Conservation (phyloP, 495 filamentous ascomycete genomes). For the Tetracladium setigerum region DNA sequence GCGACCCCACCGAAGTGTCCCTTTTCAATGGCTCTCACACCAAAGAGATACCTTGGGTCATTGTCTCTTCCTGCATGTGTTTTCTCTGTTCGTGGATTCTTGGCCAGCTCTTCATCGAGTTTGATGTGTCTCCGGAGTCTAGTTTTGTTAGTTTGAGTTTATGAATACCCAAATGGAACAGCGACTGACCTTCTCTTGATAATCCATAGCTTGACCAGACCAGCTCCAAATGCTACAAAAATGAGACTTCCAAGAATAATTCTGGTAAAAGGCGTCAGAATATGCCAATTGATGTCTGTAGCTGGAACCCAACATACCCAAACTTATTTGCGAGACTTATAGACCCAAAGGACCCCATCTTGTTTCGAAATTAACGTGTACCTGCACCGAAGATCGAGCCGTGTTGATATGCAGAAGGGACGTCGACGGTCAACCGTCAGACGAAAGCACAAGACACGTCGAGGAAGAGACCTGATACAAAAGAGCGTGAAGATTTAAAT, state of each 20-base stretch:
- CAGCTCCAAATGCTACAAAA: slow-evolving; percentile 20
- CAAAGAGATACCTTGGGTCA: slow-evolving; percentile 39
- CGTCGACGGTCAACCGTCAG: too few species aligned
- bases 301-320: slow-evolving; percentile 8
- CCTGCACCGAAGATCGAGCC: too few species aligned
- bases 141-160: slow-evolving; percentile 12
- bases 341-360: slow-evolving; percentile 12
- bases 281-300: neutral
- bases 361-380: neutral
- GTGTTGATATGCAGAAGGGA: too few species aligned
- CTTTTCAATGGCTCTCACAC: slow-evolving; percentile 34
- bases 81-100: slow-evolving; percentile 25
- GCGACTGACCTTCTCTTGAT: slow-evolving; percentile 25
- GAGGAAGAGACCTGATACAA: too few species aligned
- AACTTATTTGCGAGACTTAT: slow-evolving; percentile 3
- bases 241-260: slow-evolving; percentile 23
- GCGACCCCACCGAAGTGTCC: slow-evolving; percentile 36
- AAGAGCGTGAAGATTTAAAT: too few species aligned
- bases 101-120: slow-evolving; percentile 12
- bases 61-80: slow-evolving; percentile 27
- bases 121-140: slow-evolving; percentile 16
- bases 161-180: slow-evolving; percentile 9
- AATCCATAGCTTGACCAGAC: slow-evolving; percentile 23
- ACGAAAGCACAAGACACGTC: too few species aligned
- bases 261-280: slow-evolving; percentile 3